phyloP scores from a whole-genome alignment of 2,329 filamentous ascomycete genomes.

The Coleophoma eucalyptorum region DNA sequence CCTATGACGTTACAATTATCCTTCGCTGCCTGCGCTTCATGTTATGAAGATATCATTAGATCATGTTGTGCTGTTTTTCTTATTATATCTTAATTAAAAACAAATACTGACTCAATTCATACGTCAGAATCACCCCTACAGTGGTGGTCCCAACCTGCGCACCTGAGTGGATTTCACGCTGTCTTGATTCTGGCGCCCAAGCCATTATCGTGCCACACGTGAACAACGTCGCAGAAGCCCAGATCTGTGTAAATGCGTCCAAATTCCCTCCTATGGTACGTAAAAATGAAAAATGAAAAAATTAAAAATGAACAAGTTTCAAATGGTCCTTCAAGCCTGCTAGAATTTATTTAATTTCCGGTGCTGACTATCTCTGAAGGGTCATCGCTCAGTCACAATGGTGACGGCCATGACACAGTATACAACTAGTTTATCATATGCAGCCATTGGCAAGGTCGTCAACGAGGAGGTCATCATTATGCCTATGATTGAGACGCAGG shows the following conservation, averaged over 20 bases:
- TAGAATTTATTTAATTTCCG: background rate
- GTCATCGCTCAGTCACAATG: background rate
- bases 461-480: background rate
- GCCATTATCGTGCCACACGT: background rate
- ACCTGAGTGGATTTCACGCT: background rate
- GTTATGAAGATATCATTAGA: too few relatives aligned
- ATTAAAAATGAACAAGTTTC: background rate
- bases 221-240: background rate
- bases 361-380: background rate
- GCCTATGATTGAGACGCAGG: background rate
- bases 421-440: background rate
- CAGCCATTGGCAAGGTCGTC: background rate
- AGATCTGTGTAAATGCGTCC: background rate
- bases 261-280: background rate
- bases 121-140: background rate
- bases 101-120: too few relatives aligned
- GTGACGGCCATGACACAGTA: background rate
- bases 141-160: background rate
- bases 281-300: background rate
- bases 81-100: too few relatives aligned
- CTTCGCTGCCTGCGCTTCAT: too few relatives aligned
- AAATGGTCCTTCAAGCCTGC: background rate
- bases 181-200: background rate
- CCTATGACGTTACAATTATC: too few relatives aligned
- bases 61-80: too few relatives aligned